These are phyloP conservation scores for Yamadazyma buinensis DNA, from an alignment of 1,139 yeast species.

Conservation along the genomic window DNA sequence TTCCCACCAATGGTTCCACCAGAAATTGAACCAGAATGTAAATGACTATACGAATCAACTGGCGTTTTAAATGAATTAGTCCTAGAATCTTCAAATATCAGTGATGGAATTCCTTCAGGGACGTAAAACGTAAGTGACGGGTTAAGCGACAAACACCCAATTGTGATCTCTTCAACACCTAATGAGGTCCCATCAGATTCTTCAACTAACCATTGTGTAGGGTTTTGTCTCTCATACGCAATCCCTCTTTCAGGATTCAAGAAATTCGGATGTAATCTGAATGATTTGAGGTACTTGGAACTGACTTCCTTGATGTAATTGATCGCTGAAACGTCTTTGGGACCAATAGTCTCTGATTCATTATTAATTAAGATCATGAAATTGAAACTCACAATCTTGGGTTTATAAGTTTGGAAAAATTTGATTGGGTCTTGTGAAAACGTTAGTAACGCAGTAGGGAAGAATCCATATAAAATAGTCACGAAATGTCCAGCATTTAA, in stretches of 20 bases:
- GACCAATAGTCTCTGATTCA: conserved; percentile 6
- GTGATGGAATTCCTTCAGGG: conserved; percentile 8
- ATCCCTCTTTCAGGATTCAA: conserved; percentile 23
- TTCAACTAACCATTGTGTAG: conserved; percentile 30
- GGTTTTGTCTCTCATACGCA: conserved; percentile 41
- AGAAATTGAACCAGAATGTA: not conserved
- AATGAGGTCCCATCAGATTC: conserved; percentile 17
- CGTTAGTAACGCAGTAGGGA: conserved; percentile 47
- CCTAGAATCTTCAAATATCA: not conserved
- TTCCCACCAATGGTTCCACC: not conserved
- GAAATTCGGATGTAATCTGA: conserved; percentile 50
- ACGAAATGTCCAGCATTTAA: conserved; percentile 23
- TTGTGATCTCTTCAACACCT: conserved; percentile 30
- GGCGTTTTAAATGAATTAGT: not conserved
- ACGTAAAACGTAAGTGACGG: conserved; percentile 10
- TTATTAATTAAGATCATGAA: conserved; percentile 6
- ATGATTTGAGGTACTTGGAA: conserved; percentile 15
- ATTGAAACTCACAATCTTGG: conserved; percentile 11
- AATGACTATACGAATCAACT: too few relatives aligned
- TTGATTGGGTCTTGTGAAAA: conserved; percentile 41
- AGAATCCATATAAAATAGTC: conserved; percentile 58
- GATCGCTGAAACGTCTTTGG: conserved; percentile 8
- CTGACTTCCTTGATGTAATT: conserved; percentile 4
- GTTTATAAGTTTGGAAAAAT: conserved; percentile 14
- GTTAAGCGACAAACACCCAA: conserved; percentile 28